Base-by-base conservation (phyloP, 1,139 yeast species). In the Geotrichum aggregatum region DNA sequence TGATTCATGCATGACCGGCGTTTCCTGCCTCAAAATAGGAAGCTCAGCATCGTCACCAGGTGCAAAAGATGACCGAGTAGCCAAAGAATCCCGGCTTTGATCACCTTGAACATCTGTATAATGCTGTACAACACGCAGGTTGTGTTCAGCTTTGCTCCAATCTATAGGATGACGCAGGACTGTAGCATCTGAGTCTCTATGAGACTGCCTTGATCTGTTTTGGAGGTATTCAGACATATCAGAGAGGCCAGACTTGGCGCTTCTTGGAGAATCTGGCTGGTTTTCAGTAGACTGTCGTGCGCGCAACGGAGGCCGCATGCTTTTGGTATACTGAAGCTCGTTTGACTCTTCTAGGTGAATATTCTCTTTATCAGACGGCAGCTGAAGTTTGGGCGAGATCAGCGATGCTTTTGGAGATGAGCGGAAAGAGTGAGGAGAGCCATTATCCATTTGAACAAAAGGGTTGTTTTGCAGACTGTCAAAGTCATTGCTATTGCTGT, bases 121-220 rank as follows among this genome's bases (percentile, higher is more conserved):
- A 10, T 19, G 14, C 47, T 31, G 22, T 14, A 6, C 14, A 8
- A 11, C 39, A 18, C 3, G 13, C 14, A 13, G 10, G 16, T 22
- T 18, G 4, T 43, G 22, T 18, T 30, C 21, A 1, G 21, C 26
- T 19, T 11, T 14, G 18, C 28, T 39, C 54, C 54, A 50, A 28
- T 50, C 54, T 19, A 50, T 40, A 14, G 54, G 54, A 40, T 50
- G 50, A 13, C 44, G 45, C 10, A 50, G 19, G 10, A 44, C 41
- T 7, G 54, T 50, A 3, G 50, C 50, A 36, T 46, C 50, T 6
- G 50, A 46, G 7, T 41, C 42, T 30, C 52, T 39, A 26, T 18
- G 4, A 5, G 24, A 36, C 13, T 10, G 3, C 16, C 18, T 18
- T 36, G n/a, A n/a, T n/a, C n/a, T 35, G 21, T 14, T 18, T 18